Evolutionary conservation across 352 stramenopile genomes (phyloP).

Genomic region (Pseudoperonospora humuli): DNA sequence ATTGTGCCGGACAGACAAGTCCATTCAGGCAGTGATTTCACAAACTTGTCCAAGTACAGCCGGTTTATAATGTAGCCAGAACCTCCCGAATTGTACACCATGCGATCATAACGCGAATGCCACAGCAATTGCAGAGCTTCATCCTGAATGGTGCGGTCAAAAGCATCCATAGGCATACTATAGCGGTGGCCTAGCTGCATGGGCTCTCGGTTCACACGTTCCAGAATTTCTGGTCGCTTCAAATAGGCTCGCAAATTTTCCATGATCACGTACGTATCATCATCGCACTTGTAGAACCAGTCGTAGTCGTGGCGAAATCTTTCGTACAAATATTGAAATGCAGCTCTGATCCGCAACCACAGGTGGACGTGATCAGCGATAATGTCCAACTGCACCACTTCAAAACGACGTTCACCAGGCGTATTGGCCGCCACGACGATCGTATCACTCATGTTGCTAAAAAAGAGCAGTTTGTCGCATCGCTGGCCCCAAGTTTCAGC

Average conservation of each 20-base stretch:
- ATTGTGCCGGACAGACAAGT: constrained; percentile 56
- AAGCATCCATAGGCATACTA: too few relatives aligned
- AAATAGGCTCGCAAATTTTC: constrained; percentile 72
- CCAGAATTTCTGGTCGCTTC: constrained; percentile 51
- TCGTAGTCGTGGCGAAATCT: constrained; percentile 72
- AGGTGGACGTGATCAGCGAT: too few relatives aligned
- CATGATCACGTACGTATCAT: constrained; percentile 77
- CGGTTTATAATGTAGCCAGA: constrained; percentile 75
- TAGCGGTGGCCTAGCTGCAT: constrained; percentile 76
- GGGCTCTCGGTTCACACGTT: constrained; percentile 37
- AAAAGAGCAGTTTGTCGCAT: constrained; percentile 70
- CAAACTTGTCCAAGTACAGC: constrained; percentile 63
- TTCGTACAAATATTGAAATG: too few relatives aligned
- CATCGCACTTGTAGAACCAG: constrained; percentile 84
- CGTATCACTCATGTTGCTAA: constrained; percentile 61
- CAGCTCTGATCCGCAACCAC: too few relatives aligned
- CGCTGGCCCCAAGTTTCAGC: constrained; percentile 74
- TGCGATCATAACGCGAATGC: constrained; percentile 47
- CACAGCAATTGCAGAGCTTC: too few relatives aligned
- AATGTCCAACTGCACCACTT: too few relatives aligned
- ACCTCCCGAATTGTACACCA: constrained; percentile 77
- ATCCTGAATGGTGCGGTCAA: too few relatives aligned
- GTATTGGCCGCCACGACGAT: constrained; percentile 31
- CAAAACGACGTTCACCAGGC: constrained; percentile 3
- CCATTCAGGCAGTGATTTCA: constrained; percentile 41